Percentiles rank a stretch among this genome's conserved stretches.
phyloP scores from a whole-genome alignment of 345 rosid species.

The Hibiscus syriacus region DNA sequence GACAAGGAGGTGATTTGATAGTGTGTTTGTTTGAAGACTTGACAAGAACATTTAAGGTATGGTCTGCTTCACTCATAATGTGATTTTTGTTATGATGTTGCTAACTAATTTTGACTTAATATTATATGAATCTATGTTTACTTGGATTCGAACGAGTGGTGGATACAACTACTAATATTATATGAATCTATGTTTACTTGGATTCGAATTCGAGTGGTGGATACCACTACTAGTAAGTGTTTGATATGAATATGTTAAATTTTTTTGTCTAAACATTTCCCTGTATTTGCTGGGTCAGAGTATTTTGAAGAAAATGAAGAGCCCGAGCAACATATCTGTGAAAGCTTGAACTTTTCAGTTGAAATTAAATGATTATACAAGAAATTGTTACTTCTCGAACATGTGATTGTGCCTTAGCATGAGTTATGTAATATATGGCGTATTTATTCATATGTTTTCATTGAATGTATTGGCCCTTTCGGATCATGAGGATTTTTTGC shows the following conservation, averaged over 20 bases:
- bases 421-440: background rate
- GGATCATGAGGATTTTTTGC: background rate
- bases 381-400: background rate
- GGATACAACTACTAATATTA: too few relatives aligned
- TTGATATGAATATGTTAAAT: background rate
- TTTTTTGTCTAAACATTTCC: too few relatives aligned
- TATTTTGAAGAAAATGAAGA: too few relatives aligned
- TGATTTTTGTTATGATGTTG: background rate
- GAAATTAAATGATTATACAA: too few relatives aligned
- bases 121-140: too few relatives aligned
- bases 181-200: background rate
- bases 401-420: background rate
- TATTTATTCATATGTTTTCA: background rate
- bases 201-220: background rate
- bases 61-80: background rate
- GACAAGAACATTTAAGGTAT: constrained; percentile 10
- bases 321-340: too few relatives aligned
- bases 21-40: constrained; percentile 3
- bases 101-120: too few relatives aligned
- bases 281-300: too few relatives aligned
- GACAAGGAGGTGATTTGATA: constrained; percentile 1
- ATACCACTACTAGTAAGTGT: background rate
- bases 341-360: too few relatives aligned
- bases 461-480: background rate
- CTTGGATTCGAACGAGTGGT: too few relatives aligned